Conservation (phyloP, 1,284 basidiomycete species). For the Rhodotorula sp. region DNA sequence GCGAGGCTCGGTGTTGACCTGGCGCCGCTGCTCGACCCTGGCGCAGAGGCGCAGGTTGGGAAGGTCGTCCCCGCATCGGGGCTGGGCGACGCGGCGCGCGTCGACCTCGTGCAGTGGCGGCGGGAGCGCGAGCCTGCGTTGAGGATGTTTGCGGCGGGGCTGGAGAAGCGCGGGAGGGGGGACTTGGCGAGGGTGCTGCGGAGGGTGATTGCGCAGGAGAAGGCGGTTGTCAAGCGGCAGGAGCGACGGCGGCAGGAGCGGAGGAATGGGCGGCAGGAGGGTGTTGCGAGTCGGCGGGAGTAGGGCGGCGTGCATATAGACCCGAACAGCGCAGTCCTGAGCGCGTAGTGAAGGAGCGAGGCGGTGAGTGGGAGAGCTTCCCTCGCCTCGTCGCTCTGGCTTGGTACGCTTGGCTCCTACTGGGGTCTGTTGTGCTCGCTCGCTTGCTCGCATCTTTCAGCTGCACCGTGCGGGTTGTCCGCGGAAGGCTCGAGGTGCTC, state of each 20-base stretch:
- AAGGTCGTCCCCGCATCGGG: no score
- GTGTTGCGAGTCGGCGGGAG: neutral
- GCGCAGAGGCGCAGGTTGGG: neutral
- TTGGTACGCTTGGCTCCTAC: no score
- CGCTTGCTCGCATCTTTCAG: no score
- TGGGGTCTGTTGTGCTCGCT: no score
- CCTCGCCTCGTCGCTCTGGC: no score
- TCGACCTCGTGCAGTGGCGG: neutral
- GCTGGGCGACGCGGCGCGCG: neutral
- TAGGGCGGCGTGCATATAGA: neutral
- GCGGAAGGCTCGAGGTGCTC: no score
- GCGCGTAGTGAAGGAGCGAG: neutral
- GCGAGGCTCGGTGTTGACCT: conserved; percentile 25
- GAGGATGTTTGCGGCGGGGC: conserved; percentile 1
- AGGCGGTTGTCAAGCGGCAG: neutral
- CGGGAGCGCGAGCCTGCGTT: conserved; percentile 7
- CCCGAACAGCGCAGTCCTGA: neutral
- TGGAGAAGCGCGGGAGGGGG: conserved; percentile 3
- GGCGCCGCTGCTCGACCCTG: neutral
- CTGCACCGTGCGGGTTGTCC: no score
- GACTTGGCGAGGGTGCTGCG: neutral
- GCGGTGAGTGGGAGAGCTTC: neutral
- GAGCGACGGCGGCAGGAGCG: neutral
- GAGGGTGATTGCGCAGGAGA: neutral
- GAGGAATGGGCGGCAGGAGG: neutral